Evolutionary conservation across 2,329 filamentous ascomycete species (phyloP), one percentile per base, ranked within the genome.

Genomic region (Orbilia oligospora): DNA sequence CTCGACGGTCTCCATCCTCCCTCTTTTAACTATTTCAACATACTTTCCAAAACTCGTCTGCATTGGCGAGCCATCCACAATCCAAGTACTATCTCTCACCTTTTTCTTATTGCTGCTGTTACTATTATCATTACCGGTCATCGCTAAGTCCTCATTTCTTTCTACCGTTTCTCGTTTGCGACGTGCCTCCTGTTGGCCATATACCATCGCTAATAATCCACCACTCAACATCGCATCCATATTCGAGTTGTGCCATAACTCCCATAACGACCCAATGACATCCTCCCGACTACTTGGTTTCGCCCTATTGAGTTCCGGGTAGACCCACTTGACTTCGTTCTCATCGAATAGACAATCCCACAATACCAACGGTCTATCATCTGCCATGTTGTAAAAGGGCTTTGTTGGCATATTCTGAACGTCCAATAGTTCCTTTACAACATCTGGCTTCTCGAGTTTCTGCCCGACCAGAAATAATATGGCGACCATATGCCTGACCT

Each of bases 381-480:
- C 91, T 0, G 96, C 96, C 90, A 99, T 97, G 83, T 92, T 90
- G 85, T 98, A 99, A 79, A 89, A 89, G 0, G 96, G 96, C 80
- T 91, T 91, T n/a, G 90, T 86, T 1, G 94, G 93, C 81, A 91
- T 91, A 80, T 88, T 88, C 30, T 86, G 82, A 8, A 92, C 86
- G 83, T 98, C 92, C 27, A 99, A 88, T 49, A 99, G 87, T 24
- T 91, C 87, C 65, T 89, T 87, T 51, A 98, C 87, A 14, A 98
- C 85, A 0, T 88, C 88, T 0, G 94, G 92, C 30, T 87, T 83
- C 84, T 99, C 96, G 16, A 97, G 88, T 0, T 93, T 90, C 85
- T 99, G 96, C 30, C 93, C 96, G 8, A 98, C 90, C 10, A 96
- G 87, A 86, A 99, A 98, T n/a, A 99, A 87, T 5, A 98, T 87